phyloP scores from a whole-genome alignment of 2,329 filamentous ascomycete species.

The Exophiala phaeomuriformis region DNA sequence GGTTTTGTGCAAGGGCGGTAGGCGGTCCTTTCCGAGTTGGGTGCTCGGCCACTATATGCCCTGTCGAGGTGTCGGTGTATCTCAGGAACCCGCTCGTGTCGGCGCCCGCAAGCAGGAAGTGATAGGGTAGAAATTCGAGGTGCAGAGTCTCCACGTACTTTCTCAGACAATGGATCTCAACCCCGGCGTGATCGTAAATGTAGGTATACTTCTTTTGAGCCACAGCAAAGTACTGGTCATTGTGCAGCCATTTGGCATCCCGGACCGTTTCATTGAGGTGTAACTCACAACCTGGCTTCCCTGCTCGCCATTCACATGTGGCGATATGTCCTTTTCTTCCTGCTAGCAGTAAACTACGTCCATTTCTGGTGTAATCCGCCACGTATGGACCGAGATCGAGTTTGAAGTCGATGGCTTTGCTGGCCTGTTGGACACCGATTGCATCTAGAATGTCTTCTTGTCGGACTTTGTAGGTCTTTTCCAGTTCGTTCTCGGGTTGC shows the following conservation, averaged over 20 bases:
- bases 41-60: conserved; percentile 77
- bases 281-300: conserved; percentile 83
- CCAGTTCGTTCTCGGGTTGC: conserved; percentile 79
- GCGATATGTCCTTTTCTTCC: conserved; percentile 92
- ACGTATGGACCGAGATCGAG: conserved; percentile 79
- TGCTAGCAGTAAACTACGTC: conserved; percentile 73
- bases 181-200: conserved; percentile 86
- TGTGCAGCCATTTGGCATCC: conserved; percentile 87
- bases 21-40: conserved; percentile 78
- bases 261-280: conserved; percentile 85
- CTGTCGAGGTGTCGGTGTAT: conserved; percentile 93
- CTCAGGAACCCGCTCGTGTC: conserved; percentile 78
- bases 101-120: conserved; percentile 72
- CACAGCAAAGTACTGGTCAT: conserved; percentile 86
- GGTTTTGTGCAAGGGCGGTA: conserved; percentile 78
- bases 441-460: conserved; percentile 74
- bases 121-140: conserved; percentile 93
- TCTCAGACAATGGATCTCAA: conserved; percentile 84
- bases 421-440: conserved; percentile 74
- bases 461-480: conserved; percentile 84
- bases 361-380: conserved; percentile 84
- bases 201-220: conserved; percentile 96
- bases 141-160: conserved; percentile 87
- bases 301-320: conserved; percentile 91
- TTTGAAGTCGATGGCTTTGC: conserved; percentile 87